Percentiles rank a stretch among this genome's conserved stretches.
phyloP scores from a whole-genome alignment of 1,284 basidiomycete genomes.

The Cutaneotrichosporon sp. region DNA sequence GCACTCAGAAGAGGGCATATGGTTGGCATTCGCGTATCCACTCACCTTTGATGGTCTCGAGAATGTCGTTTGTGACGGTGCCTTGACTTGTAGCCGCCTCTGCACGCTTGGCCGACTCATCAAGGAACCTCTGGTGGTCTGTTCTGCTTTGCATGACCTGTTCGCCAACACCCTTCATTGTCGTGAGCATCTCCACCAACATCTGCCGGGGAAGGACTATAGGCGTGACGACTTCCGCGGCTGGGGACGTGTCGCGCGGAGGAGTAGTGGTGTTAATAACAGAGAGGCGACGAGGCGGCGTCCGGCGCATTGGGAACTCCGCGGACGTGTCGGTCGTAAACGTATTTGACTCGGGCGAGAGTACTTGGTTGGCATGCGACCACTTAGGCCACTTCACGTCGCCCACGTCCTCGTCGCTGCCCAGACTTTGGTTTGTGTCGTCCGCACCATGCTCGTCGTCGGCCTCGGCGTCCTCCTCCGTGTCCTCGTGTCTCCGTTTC shows the following conservation, averaged over 20 bases:
- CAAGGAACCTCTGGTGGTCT: not conserved
- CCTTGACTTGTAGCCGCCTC: constrained; percentile 4
- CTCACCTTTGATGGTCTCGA: constrained; percentile 13
- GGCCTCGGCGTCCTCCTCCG: not conserved
- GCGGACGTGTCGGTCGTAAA: constrained; percentile 9
- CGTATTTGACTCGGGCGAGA: not conserved
- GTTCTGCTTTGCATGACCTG: constrained; percentile 5
- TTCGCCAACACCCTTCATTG: constrained; percentile 10
- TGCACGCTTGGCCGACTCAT: constrained; percentile 5
- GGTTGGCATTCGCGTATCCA: not conserved
- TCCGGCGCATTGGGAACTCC: constrained; percentile 17
- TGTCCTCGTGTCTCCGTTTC: constrained; percentile 7
- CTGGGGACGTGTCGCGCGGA: not conserved
- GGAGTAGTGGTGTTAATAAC: constrained; percentile 4
- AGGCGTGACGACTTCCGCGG: not conserved
- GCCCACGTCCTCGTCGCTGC: not conserved
- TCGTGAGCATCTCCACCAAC: constrained; percentile 6
- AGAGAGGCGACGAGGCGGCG: constrained; percentile 3
- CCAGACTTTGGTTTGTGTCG: constrained; percentile 1
- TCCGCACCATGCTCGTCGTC: not conserved
- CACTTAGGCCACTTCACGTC: constrained; percentile 2
- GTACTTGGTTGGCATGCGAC: not conserved
- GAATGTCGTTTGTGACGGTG: not conserved
- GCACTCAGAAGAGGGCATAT: not conserved
- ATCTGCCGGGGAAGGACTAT: not conserved